Percentiles rank a stretch among this genome's conserved stretches.
These are phyloP conservation scores for Pseudogymnoascus sp. DNA, from an alignment of 2,329 filamentous ascomycete genomes.

Conservation along the genomic window DNA sequence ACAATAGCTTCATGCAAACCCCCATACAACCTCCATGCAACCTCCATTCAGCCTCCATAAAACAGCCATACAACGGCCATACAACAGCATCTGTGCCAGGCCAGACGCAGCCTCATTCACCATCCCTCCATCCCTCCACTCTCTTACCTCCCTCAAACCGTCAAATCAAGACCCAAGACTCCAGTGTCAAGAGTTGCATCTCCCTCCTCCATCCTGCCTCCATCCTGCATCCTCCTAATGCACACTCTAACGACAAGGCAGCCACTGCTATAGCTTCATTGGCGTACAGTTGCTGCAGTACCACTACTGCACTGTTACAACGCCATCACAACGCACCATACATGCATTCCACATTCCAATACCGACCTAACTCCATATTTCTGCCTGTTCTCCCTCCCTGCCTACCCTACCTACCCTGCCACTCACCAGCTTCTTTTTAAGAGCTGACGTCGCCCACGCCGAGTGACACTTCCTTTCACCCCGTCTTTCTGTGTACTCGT, in stretches of 20 bases:
- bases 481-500: background rate
- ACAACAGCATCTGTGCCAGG: background rate
- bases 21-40: background rate
- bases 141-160: background rate
- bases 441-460: background rate
- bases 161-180: background rate
- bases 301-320: slow-evolving; percentile 4
- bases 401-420: background rate
- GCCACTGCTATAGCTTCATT: background rate
- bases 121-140: background rate
- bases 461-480: background rate
- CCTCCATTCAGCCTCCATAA: background rate
- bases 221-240: slow-evolving; percentile 1
- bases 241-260: slow-evolving; percentile 7
- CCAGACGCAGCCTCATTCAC: background rate
- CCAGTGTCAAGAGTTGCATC: background rate
- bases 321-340: slow-evolving; percentile 8
- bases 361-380: slow-evolving; percentile 8
- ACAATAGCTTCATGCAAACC: background rate
- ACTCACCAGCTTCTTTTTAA: slow-evolving; percentile 1
- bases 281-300: background rate
- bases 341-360: background rate
- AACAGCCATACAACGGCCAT: background rate
- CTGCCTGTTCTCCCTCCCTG: background rate
- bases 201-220: slow-evolving; percentile 8